A percentile compares a stretch with the other conserved stretches of the same genome.
phyloP scores from a whole-genome alignment of 306 rosid species.

The Quercus variabilis region DNA sequence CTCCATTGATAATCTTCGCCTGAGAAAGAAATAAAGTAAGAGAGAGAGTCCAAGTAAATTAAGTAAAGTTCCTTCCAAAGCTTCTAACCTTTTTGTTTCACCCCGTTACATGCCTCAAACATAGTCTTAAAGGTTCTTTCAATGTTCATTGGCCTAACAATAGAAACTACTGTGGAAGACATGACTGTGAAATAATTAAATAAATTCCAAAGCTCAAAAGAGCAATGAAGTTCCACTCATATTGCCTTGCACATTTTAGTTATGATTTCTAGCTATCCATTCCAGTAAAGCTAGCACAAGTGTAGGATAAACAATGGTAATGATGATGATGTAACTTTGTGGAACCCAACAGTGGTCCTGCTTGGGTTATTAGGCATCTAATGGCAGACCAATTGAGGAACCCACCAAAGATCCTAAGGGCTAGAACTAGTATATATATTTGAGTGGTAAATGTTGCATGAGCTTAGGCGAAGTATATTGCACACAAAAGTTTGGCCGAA shows the following conservation, averaged over 20 bases:
- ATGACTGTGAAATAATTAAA: background rate
- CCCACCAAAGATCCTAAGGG: slow-evolving; percentile 38
- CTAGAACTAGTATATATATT: background rate
- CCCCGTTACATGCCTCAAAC: too few species aligned
- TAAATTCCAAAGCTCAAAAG: background rate
- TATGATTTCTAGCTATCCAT: slow-evolving; percentile 15
- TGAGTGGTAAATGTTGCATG: slow-evolving; percentile 40
- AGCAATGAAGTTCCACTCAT: background rate
- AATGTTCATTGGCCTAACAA: background rate
- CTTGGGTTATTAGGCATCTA: slow-evolving; percentile 44
- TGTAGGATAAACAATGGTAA: slow-evolving; percentile 18
- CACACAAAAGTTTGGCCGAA: slow-evolving; percentile 74
- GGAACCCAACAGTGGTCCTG: slow-evolving; percentile 46
- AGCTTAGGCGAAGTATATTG: slow-evolving; percentile 30
- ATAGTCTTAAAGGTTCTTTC: too few species aligned
- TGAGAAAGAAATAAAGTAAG: slow-evolving; percentile 12
- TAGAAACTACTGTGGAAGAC: background rate
- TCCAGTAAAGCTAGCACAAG: slow-evolving; percentile 4
- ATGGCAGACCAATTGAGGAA: slow-evolving; percentile 59
- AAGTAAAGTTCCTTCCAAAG: background rate
- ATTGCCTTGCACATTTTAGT: slow-evolving; percentile 7
- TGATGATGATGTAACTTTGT: slow-evolving; percentile 34
- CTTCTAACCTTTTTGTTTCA: too few species aligned
- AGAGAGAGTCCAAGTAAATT: background rate
- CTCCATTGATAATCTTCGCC: slow-evolving; percentile 48